phyloP scores from a whole-genome alignment of 2,329 filamentous ascomycete species.

The Pezicula carpinea region DNA sequence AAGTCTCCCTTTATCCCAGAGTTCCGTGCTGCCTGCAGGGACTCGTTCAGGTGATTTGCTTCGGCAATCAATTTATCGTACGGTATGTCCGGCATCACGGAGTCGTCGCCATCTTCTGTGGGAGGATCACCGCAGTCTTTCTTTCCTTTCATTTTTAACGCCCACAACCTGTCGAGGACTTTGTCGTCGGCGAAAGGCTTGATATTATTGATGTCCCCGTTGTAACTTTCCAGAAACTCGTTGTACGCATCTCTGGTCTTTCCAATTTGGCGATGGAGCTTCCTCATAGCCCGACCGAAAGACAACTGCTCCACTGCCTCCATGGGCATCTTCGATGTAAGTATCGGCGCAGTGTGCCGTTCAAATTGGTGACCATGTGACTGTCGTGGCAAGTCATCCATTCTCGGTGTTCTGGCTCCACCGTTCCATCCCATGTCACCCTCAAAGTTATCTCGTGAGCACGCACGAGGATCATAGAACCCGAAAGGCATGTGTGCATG shows the following conservation, averaged over 20 bases:
- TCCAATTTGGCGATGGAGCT: slow-evolving; percentile 11
- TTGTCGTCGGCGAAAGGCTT: slow-evolving; percentile 11
- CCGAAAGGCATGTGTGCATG: too few species aligned
- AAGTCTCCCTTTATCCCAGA: background rate
- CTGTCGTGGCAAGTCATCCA: too few species aligned
- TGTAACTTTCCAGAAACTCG: slow-evolving; percentile 12
- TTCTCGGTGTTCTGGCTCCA: background rate
- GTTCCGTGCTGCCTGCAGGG: background rate
- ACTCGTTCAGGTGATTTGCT: slow-evolving; percentile 3
- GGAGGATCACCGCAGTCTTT: slow-evolving; percentile 4
- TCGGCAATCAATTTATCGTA: slow-evolving; percentile 5
- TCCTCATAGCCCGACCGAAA: slow-evolving; percentile 12
- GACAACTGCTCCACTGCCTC: background rate
- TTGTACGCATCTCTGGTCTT: slow-evolving; percentile 18
- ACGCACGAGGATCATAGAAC: too few species aligned
- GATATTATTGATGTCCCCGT: slow-evolving; percentile 11
- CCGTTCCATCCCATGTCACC: too few species aligned
- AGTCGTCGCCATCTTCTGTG: background rate
- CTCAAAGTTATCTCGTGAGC: too few species aligned
- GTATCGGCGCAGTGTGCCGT: background rate
- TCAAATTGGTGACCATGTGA: too few species aligned
- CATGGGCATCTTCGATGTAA: slow-evolving; percentile 1
- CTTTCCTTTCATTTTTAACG: slow-evolving; percentile 11
- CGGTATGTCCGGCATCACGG: background rate
- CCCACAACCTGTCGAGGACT: slow-evolving; percentile 13